phyloP scores from a whole-genome alignment of 2,329 filamentous ascomycete species.

The Colletotrichum lindemuthianum region DNA sequence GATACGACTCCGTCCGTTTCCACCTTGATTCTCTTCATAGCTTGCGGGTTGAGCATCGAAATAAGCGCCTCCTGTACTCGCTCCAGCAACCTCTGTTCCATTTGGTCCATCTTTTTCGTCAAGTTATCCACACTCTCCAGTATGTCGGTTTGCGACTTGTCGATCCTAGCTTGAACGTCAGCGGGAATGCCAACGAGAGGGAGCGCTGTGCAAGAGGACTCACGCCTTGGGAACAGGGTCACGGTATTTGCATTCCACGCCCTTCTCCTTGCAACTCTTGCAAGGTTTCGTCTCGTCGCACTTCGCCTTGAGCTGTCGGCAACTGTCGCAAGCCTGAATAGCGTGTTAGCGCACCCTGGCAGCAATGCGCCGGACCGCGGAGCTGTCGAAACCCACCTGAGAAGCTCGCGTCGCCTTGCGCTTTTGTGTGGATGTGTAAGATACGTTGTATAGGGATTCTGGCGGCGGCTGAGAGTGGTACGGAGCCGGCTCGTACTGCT shows the following conservation, averaged over 20 bases:
- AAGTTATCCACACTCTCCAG: constrained; percentile 60
- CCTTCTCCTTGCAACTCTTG: constrained; percentile 90
- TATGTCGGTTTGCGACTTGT: constrained; percentile 70
- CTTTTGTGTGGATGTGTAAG: constrained; percentile 60
- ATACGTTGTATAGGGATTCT: constrained; percentile 51
- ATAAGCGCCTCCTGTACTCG: too few species aligned
- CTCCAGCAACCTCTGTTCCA: constrained; percentile 6
- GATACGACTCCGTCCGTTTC: constrained; percentile 15
- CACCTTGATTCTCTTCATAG: constrained; percentile 28
- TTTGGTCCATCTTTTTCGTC: constrained; percentile 34
- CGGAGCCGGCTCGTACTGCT: constrained; percentile 44
- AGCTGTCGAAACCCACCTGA: constrained; percentile 56
- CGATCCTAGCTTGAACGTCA: constrained; percentile 53
- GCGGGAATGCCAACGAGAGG: constrained; percentile 40
- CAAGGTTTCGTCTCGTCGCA: constrained; percentile 88
- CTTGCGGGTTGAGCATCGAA: too few species aligned
- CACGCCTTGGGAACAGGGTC: constrained; percentile 93
- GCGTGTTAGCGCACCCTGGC: constrained; percentile 24
- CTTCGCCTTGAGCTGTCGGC: constrained; percentile 87
- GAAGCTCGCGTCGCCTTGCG: constrained; percentile 73
- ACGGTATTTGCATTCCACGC: constrained; percentile 84
- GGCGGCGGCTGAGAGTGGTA: constrained; percentile 44
- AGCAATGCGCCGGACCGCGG: not conserved
- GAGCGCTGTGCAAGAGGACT: constrained; percentile 50
- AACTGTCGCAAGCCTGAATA: constrained; percentile 87